Evolutionary conservation across 768 basidiomycete species (phyloP).

Genomic region (Trametes gibbosa): DNA sequence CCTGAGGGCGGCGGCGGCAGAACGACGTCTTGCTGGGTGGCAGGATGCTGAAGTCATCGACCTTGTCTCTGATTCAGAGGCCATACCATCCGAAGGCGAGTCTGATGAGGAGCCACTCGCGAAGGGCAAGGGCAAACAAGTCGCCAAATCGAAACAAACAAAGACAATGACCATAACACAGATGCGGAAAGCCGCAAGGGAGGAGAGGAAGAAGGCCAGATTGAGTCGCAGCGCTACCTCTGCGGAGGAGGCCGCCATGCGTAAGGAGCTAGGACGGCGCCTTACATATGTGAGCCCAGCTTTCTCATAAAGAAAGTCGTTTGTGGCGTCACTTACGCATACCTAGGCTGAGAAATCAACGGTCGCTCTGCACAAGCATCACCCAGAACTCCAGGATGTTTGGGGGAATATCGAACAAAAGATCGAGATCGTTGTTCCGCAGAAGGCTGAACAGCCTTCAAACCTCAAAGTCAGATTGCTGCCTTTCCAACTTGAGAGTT

Average conservation of each 20-base stretch:
- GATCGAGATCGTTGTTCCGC: conserved; percentile 59
- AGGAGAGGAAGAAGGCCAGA: conserved; percentile 27
- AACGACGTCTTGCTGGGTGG: conserved; percentile 43
- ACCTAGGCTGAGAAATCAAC: conserved; percentile 71
- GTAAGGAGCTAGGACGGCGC: conserved; percentile 62
- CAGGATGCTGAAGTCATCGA: conserved; percentile 22
- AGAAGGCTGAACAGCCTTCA: conserved; percentile 73
- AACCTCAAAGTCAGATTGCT: conserved; percentile 83
- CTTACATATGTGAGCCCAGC: conserved; percentile 60
- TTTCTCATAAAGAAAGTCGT: background rate
- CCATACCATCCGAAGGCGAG: conserved; percentile 22
- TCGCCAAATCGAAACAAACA: conserved; percentile 4
- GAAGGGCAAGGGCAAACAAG: conserved; percentile 30
- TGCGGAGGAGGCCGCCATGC: conserved; percentile 49
- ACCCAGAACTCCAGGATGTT: conserved; percentile 76
- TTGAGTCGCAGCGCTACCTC: conserved; percentile 27
- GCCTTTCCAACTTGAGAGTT: conserved; percentile 93
- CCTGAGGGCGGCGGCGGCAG: conserved; percentile 51
- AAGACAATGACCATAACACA: conserved; percentile 11
- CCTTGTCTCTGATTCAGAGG: background rate
- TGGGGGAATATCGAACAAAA: conserved; percentile 83
- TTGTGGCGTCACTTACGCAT: conserved; percentile 5
- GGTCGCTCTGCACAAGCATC: conserved; percentile 60
- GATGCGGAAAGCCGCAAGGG: conserved; percentile 19
- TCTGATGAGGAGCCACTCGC: conserved; percentile 26